Conservation (phyloP, 805 yeast genomes). For the Metschnikowia rubicola region DNA sequence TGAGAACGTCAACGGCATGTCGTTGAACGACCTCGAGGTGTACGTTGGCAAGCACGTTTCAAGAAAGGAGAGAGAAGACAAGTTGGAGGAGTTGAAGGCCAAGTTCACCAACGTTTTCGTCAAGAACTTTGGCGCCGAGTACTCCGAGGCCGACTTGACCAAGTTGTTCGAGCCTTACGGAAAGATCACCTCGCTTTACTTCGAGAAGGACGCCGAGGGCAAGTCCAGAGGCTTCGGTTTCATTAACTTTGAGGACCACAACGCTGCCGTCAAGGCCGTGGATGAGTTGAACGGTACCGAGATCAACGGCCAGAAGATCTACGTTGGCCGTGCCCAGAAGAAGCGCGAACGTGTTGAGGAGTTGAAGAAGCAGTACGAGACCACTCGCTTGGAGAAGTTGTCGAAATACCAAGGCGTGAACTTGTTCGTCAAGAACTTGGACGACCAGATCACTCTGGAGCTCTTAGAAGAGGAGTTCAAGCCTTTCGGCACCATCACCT, state of each 20-base stretch:
- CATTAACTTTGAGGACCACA: conserved; percentile 85
- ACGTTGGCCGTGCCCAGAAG: conserved; percentile 99
- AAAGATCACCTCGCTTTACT: conserved; percentile 73
- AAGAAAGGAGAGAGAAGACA: conserved; percentile 90
- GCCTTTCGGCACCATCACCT: conserved; percentile 91
- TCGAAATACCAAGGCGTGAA: conserved; percentile 97
- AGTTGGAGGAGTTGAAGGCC: conserved; percentile 84
- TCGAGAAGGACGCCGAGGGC: conserved; percentile 79
- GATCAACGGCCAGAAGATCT: conserved; percentile 77
- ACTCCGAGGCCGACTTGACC: conserved; percentile 66
- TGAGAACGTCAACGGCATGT: conserved; percentile 97
- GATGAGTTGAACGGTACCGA: conserved; percentile 88
- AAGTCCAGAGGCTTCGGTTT: conserved; percentile 95
- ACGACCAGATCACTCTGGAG: conserved; percentile 89
- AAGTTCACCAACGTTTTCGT: conserved; percentile 95
- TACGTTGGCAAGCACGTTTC: conserved; percentile 93
- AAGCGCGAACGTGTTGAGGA: conserved; percentile 96
- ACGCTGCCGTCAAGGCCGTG: conserved; percentile 85
- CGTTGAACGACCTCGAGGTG: conserved; percentile 92
- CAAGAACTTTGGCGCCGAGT: conserved; percentile 78
- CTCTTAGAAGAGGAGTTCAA: conserved; percentile 86
- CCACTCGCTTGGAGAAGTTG: conserved; percentile 84
- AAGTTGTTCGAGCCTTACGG: conserved; percentile 74
- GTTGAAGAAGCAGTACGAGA: conserved; percentile 91
- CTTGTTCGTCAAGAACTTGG: conserved; percentile 94